Evolutionary conservation across 352 stramenopile species (phyloP).

Genomic region (Pythium vanterpoolii): DNA sequence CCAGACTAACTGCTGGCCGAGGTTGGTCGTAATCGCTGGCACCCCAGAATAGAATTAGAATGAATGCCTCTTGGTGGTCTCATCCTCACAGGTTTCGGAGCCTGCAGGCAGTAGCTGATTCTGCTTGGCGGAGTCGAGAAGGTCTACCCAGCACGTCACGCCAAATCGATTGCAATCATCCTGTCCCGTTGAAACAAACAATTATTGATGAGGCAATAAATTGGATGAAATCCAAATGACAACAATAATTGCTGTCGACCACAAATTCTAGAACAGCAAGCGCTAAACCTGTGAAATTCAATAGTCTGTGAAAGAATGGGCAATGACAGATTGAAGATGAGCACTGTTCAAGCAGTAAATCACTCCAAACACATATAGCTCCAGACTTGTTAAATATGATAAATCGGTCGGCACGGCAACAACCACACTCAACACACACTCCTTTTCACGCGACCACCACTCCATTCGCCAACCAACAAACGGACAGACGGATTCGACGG

Average conservation of each 20-base stretch:
- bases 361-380: neutral
- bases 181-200: too few species aligned
- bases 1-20: too few species aligned
- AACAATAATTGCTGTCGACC: neutral
- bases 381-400: neutral
- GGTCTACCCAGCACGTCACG: too few species aligned
- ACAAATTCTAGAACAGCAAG: neutral
- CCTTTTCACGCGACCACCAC: neutral
- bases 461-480: neutral
- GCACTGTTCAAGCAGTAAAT: neutral
- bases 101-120: too few species aligned
- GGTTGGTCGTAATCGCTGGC: too few species aligned
- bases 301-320: neutral
- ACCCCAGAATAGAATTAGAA: too few species aligned
- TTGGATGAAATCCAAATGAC: neutral
- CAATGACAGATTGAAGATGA: neutral
- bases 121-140: too few species aligned
- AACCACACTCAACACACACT: conserved; percentile 5
- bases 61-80: too few species aligned
- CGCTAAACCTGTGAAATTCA: neutral
- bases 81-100: too few species aligned
- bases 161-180: too few species aligned
- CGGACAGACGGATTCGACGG: neutral
- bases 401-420: neutral
- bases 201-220: too few species aligned